Evolutionary conservation across 2,329 filamentous ascomycete genomes (phyloP).

Genomic region (Penicillium crustosum): DNA sequence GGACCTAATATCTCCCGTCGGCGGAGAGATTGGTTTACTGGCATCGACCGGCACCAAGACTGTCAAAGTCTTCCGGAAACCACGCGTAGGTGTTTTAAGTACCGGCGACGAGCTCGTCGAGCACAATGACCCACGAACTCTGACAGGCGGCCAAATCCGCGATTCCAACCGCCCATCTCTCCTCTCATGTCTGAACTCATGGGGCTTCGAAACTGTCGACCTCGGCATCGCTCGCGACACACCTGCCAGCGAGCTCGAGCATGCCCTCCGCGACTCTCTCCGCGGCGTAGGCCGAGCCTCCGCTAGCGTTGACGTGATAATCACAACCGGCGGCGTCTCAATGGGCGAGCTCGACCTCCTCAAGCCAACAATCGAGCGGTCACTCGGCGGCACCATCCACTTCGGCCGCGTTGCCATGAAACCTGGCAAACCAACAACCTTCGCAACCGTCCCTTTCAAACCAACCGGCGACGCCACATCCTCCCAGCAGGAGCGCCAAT

Average conservation of each 20-base stretch:
- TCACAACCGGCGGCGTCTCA: slow-evolving; percentile 91
- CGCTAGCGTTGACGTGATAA: slow-evolving; percentile 68
- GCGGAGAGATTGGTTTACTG: slow-evolving; percentile 87
- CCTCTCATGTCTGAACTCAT: slow-evolving; percentile 70
- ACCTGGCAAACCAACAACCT: slow-evolving; percentile 95
- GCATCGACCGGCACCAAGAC: slow-evolving; percentile 76
- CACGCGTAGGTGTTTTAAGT: slow-evolving; percentile 81
- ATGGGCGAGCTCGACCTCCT: slow-evolving; percentile 98
- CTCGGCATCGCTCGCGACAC: slow-evolving; percentile 69
- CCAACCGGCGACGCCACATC: slow-evolving; percentile 37
- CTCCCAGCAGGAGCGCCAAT: slow-evolving; percentile 55
- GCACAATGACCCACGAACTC: slow-evolving; percentile 59
- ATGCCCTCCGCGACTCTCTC: slow-evolving; percentile 72
- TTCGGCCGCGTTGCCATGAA: slow-evolving; percentile 98
- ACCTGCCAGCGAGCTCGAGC: slow-evolving; percentile 69
- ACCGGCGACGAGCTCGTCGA: slow-evolving; percentile 93
- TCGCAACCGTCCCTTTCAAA: slow-evolving; percentile 78
- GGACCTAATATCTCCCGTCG: slow-evolving; percentile 78
- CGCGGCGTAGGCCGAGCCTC: slow-evolving; percentile 49
- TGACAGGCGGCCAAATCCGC: slow-evolving; percentile 80
- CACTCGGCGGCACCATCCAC: slow-evolving; percentile 87
- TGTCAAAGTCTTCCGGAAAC: slow-evolving; percentile 71
- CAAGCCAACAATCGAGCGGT: slow-evolving; percentile 91
- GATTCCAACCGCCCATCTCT: slow-evolving; percentile 92
- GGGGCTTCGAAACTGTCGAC: slow-evolving; percentile 77